phyloP scores from a whole-genome alignment of 257 asterid species.

The Solanum sparsipilum region DNA sequence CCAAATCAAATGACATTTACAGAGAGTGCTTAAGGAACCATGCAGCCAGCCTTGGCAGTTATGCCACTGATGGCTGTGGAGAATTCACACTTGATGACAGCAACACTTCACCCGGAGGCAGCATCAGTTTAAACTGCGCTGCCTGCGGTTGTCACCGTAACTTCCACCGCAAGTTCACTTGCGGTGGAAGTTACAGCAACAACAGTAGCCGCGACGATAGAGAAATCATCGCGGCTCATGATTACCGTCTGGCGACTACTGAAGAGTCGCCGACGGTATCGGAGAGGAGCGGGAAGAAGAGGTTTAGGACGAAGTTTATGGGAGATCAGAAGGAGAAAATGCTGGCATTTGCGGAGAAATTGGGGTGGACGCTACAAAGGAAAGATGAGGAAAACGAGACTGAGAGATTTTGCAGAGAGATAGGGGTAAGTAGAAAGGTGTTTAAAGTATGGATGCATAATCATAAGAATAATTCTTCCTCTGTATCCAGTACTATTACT shows the following conservation, averaged over 20 bases:
- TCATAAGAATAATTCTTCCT: slow-evolving; percentile 37
- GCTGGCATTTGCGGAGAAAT: slow-evolving; percentile 55
- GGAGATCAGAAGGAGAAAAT: slow-evolving; percentile 61
- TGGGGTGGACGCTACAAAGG: slow-evolving; percentile 62
- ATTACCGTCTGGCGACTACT: not conserved
- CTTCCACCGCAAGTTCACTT: slow-evolving; percentile 41
- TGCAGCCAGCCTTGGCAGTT: slow-evolving; percentile 78
- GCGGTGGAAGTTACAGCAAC: not conserved
- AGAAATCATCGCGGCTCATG: not conserved
- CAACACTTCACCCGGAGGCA: not conserved
- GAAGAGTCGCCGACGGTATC: slow-evolving; percentile 13
- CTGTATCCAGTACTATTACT: slow-evolving; percentile 12
- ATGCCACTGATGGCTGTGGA: slow-evolving; percentile 81
- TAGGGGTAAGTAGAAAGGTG: slow-evolving; percentile 59
- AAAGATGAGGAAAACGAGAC: slow-evolving; percentile 50
- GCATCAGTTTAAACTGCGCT: slow-evolving; percentile 28
- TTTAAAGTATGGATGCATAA: slow-evolving; percentile 87
- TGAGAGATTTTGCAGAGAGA: slow-evolving; percentile 50
- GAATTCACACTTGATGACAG: slow-evolving; percentile 33
- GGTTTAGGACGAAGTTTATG: slow-evolving; percentile 58
- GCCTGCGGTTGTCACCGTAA: slow-evolving; percentile 85
- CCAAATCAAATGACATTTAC: slow-evolving; percentile 17
- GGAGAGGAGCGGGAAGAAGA: slow-evolving; percentile 35
- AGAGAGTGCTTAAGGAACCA: slow-evolving; percentile 62
- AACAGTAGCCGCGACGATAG: not conserved